A percentile compares a stretch with the other conserved stretches of the same genome.
These are phyloP conservation scores for Aspergillus aculeatinus DNA, from an alignment of 2,329 filamentous ascomycete species.

Conservation along the genomic window DNA sequence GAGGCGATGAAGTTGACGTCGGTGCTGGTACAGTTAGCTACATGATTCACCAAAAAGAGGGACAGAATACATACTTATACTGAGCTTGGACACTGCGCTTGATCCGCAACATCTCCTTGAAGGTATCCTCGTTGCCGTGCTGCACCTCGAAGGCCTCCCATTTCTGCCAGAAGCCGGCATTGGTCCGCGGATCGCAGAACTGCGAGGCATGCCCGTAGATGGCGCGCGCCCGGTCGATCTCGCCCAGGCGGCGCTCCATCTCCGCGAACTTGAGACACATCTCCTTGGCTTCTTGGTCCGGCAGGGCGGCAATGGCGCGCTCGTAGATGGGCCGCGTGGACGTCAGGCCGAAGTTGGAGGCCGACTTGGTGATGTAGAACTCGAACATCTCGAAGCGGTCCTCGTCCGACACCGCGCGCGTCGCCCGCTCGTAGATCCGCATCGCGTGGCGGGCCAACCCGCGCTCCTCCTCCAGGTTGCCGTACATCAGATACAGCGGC, in stretches of 20 bases:
- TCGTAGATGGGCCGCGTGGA: conserved; percentile 96
- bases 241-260: conserved; percentile 87
- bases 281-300: conserved; percentile 87
- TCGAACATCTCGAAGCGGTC: conserved; percentile 98
- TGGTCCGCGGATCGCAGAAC: conserved; percentile 92
- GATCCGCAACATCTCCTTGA: conserved; percentile 98
- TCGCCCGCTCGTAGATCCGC: conserved; percentile 98
- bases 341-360: conserved; percentile 93
- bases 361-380: conserved; percentile 98
- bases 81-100: conserved; percentile 96
- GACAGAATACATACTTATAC: conserved; percentile 68
- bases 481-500: conserved; percentile 96
- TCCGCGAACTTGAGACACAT: conserved; percentile 99
- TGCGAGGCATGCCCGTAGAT: conserved; percentile 97
- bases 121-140: conserved; percentile 98
- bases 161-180: conserved; percentile 87
- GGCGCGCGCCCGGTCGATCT: conserved; percentile 90
- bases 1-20: conserved; percentile 98
- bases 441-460: conserved; percentile 94
- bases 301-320: conserved; percentile 87
- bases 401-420: conserved; percentile 89
- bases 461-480: conserved; percentile 91
- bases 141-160: conserved; percentile 98
- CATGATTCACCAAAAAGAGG: not conserved
- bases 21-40: conserved; percentile 57